phyloP scores from a whole-genome alignment of 1,284 basidiomycete species.

The Boletus smithii region DNA sequence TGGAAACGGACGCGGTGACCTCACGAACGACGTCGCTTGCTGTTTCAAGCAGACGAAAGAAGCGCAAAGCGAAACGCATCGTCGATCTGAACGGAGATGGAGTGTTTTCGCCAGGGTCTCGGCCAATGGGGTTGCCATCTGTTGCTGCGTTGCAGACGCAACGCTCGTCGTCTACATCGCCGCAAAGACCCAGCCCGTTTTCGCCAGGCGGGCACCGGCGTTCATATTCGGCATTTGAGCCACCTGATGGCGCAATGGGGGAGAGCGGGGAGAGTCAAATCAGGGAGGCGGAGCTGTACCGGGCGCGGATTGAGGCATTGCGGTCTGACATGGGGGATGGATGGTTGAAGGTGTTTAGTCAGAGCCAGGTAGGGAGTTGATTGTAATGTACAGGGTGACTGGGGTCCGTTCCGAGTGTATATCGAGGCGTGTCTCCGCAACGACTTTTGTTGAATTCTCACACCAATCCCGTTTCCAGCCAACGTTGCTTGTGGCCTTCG shows the following conservation, averaged over 20 bases:
- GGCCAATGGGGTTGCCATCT: constrained; percentile 6
- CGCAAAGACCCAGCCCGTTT: constrained; percentile 41
- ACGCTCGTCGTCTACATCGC: constrained; percentile 46
- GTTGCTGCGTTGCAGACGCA: constrained; percentile 17
- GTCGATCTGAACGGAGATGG: constrained; percentile 58
- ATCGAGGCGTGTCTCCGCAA: background rate
- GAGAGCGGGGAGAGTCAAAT: constrained; percentile 30
- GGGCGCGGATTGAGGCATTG: constrained; percentile 75
- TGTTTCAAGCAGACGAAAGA: constrained; percentile 43
- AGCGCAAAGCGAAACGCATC: constrained; percentile 64
- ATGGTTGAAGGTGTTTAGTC: constrained; percentile 81
- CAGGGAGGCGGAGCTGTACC: constrained; percentile 61
- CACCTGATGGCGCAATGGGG: constrained; percentile 29
- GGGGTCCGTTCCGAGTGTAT: constrained; percentile 29
- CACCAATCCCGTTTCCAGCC: constrained; percentile 26
- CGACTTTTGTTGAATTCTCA: constrained; percentile 26
- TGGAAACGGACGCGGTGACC: constrained; percentile 32
- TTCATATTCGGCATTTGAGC: constrained; percentile 53
- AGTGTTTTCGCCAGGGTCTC: constrained; percentile 27
- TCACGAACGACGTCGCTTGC: constrained; percentile 46
- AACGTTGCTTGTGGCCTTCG: constrained; percentile 31
- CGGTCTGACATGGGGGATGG: constrained; percentile 83
- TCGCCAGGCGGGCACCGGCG: constrained; percentile 19
- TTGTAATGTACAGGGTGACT: constrained; percentile 21
- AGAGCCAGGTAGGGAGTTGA: constrained; percentile 40